Evolutionary conservation across 31 red algal species (phyloP).

Genomic region (Bonnemaisonia californica): DNA sequence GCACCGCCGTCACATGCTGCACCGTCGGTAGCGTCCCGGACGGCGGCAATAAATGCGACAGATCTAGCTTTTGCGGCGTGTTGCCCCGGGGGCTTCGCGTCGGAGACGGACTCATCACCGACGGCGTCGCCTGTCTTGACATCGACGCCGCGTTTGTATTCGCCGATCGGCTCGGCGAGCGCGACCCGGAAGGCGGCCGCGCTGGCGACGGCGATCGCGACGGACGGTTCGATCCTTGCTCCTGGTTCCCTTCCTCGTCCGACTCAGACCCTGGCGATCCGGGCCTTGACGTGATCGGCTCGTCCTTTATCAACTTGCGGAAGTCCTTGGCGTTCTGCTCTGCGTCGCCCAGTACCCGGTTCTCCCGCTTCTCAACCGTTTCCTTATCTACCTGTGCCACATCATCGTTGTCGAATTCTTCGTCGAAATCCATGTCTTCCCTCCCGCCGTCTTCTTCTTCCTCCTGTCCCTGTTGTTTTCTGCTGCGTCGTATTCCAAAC

Average conservation of each 20-base stretch:
- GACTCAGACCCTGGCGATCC: constrained; percentile 41
- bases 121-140: constrained; percentile 24
- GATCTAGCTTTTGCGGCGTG: constrained; percentile 40
- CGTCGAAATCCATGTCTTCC: constrained; percentile 49
- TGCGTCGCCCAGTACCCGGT: constrained; percentile 5
- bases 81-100: constrained; percentile 36
- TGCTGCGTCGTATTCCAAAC: constrained; percentile 27
- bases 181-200: background rate
- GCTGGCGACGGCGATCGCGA: constrained; percentile 48
- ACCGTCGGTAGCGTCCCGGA: constrained; percentile 17
- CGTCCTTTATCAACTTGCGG: constrained; percentile 47
- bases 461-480: background rate
- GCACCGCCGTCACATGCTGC: constrained; percentile 44
- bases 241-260: constrained; percentile 18
- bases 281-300: constrained; percentile 37
- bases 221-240: background rate
- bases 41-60: constrained; percentile 46
- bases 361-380: constrained; percentile 24
- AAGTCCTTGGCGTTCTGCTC: constrained; percentile 47
- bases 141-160: background rate
- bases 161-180: constrained; percentile 17
- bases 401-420: constrained; percentile 62
- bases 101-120: constrained; percentile 39
- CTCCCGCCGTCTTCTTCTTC: constrained; percentile 4
- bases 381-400: constrained; percentile 51